A percentile compares a stretch with the other conserved stretches of the same genome.
Evolutionary conservation across 2,329 filamentous ascomycete genomes (phyloP).

Genomic region (Aspergillus vadensis): DNA sequence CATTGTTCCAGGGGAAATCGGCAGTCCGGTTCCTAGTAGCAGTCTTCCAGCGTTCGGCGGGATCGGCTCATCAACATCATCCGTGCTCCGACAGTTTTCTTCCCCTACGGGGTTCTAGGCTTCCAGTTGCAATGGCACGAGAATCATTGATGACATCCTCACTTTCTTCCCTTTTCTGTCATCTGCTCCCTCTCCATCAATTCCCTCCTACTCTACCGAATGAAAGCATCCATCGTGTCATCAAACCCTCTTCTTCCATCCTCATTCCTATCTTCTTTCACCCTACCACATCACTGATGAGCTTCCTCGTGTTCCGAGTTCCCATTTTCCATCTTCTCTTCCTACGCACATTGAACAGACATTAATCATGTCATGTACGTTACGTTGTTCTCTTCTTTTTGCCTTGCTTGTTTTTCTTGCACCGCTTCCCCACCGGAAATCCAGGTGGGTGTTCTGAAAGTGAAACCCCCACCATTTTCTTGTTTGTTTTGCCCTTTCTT

Average conservation of each 20-base stretch:
- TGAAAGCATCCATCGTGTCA: constrained; percentile 8
- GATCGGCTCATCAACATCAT: constrained; percentile 31
- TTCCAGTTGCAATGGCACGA: constrained; percentile 21
- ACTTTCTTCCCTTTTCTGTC: constrained; percentile 4
- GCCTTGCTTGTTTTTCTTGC: not conserved
- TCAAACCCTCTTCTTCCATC: constrained; percentile 19
- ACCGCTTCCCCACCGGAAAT: not conserved
- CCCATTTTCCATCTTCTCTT: not conserved
- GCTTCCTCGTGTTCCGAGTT: constrained; percentile 1
- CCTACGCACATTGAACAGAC: constrained; percentile 10
- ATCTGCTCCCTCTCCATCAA: no score
- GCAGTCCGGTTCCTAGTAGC: constrained; percentile 62
- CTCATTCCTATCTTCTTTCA: constrained; percentile 14
- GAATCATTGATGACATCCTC: constrained; percentile 12
- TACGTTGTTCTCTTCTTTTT: not conserved
- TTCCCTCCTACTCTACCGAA: no score
- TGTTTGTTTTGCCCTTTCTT: constrained; percentile 11
- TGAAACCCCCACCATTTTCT: not conserved
- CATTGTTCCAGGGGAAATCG: constrained; percentile 65
- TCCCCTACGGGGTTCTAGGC: constrained; percentile 41
- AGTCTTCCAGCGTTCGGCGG: constrained; percentile 43
- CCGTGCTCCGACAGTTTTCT: constrained; percentile 41
- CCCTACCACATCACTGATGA: constrained; percentile 17
- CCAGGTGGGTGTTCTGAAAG: not conserved
- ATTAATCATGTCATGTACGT: constrained; percentile 15